phyloP scores from a whole-genome alignment of 2,329 filamentous ascomycete genomes.

The Nakataea oryzae region DNA sequence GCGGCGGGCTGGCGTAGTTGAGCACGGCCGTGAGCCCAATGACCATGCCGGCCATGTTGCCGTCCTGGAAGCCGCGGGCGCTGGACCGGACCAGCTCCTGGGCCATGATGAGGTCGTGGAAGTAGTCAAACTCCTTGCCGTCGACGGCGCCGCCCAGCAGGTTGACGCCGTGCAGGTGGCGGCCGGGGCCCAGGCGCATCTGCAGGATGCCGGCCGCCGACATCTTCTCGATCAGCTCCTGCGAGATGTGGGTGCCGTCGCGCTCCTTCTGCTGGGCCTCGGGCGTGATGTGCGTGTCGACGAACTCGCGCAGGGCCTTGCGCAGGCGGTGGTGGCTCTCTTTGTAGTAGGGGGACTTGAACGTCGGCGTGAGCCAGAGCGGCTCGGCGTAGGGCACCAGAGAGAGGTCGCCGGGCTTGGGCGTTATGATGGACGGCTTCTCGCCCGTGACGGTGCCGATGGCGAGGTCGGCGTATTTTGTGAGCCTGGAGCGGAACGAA shows the following conservation, averaged over 20 bases:
- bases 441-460: constrained; percentile 69
- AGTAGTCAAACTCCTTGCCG: constrained; percentile 77
- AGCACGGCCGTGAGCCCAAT: constrained; percentile 72
- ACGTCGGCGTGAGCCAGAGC: constrained; percentile 67
- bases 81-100: constrained; percentile 66
- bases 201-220: constrained; percentile 63
- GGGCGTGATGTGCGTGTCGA: constrained; percentile 58
- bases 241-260: constrained; percentile 60
- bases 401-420: constrained; percentile 60
- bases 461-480: constrained; percentile 65
- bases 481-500: constrained; percentile 29
- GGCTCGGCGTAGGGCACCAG: constrained; percentile 77
- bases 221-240: constrained; percentile 70
- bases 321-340: constrained; percentile 62
- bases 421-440: constrained; percentile 61
- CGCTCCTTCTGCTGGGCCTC: constrained; percentile 69
- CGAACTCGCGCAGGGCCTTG: constrained; percentile 61
- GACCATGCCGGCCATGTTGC: constrained; percentile 78
- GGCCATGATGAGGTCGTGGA: constrained; percentile 67
- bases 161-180: constrained; percentile 63
- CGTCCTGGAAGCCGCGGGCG: constrained; percentile 74
- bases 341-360: constrained; percentile 72
- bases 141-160: constrained; percentile 61
- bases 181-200: constrained; percentile 75
- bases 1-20: constrained; percentile 59